Percentiles rank a stretch among this genome's conserved stretches.
phyloP scores from a whole-genome alignment of 1,284 basidiomycete genomes.

The Mycocalia duriaeana region DNA sequence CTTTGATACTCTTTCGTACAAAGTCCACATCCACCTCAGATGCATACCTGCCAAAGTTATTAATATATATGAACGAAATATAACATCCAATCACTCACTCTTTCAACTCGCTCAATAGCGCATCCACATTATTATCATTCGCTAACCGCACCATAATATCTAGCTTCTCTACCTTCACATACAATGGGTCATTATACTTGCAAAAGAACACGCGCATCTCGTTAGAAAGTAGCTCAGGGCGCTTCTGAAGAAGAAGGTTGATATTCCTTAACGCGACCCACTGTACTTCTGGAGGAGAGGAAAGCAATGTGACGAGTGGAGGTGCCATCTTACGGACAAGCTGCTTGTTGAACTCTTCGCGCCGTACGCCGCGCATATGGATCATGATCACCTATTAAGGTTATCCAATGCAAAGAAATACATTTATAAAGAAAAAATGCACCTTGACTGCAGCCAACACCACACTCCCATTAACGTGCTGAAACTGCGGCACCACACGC shows the following conservation, averaged over 20 bases:
- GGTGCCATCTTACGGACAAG: constrained; percentile 97
- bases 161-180: constrained; percentile 97
- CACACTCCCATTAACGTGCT: constrained; percentile 93
- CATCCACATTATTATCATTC: constrained; percentile 88
- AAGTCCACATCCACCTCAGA: constrained; percentile 99
- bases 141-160: constrained; percentile 98
- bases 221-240: constrained; percentile 83
- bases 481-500: constrained; percentile 96
- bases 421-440: constrained; percentile 14
- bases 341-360: constrained; percentile 85
- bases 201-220: constrained; percentile 99
- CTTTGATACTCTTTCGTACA: constrained; percentile 89
- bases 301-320: constrained; percentile 79
- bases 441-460: constrained; percentile 94
- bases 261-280: constrained; percentile 97
- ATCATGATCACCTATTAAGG: constrained; percentile 86
- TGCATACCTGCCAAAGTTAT: constrained; percentile 64
- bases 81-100: constrained; percentile 52
- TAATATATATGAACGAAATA: not conserved
- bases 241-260: constrained; percentile 92
- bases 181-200: constrained; percentile 99
- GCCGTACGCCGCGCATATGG: constrained; percentile 79
- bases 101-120: constrained; percentile 90
- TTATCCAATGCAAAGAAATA: constrained; percentile 3
- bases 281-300: constrained; percentile 82